These are phyloP conservation scores for Melanomma pulvis-pyrius DNA, from an alignment of 495 filamentous ascomycete species.

Conservation along the genomic window DNA sequence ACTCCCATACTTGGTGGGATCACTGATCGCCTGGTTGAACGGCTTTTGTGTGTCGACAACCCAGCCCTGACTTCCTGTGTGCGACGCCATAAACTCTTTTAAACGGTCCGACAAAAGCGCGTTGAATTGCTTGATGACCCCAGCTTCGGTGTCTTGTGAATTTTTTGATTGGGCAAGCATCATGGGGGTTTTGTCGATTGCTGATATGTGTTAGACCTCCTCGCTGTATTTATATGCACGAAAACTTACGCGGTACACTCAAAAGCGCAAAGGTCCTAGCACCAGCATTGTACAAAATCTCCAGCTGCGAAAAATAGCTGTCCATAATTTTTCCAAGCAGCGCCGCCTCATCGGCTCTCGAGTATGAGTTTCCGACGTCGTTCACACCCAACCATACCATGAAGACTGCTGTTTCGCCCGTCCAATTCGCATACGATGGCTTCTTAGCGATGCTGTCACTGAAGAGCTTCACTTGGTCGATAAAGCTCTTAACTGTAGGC, in stretches of 20 bases:
- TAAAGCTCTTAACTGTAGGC: conserved; percentile 28
- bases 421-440: conserved; percentile 33
- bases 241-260: conserved; percentile 23
- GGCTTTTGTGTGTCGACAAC: conserved; percentile 48
- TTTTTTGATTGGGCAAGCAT: conserved; percentile 24
- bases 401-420: conserved; percentile 18
- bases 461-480: conserved; percentile 35
- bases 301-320: conserved; percentile 28
- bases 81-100: conserved; percentile 38
- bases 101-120: conserved; percentile 33
- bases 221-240: neutral
- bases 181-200: conserved; percentile 21
- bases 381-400: conserved; percentile 36
- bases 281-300: conserved; percentile 28
- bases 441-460: conserved; percentile 18
- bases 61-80: conserved; percentile 40
- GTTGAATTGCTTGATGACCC: conserved; percentile 43
- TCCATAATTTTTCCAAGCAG: conserved; percentile 20
- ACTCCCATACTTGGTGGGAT: conserved; percentile 51
- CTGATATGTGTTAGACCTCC: neutral
- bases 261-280: conserved; percentile 31
- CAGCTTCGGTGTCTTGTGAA: conserved; percentile 13
- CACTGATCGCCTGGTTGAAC: conserved; percentile 49
- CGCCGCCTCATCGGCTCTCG: conserved; percentile 1
- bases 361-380: conserved; percentile 30